Base-by-base conservation (phyloP, 2,329 filamentous ascomycete species). In the Triangularia verruculosa region DNA sequence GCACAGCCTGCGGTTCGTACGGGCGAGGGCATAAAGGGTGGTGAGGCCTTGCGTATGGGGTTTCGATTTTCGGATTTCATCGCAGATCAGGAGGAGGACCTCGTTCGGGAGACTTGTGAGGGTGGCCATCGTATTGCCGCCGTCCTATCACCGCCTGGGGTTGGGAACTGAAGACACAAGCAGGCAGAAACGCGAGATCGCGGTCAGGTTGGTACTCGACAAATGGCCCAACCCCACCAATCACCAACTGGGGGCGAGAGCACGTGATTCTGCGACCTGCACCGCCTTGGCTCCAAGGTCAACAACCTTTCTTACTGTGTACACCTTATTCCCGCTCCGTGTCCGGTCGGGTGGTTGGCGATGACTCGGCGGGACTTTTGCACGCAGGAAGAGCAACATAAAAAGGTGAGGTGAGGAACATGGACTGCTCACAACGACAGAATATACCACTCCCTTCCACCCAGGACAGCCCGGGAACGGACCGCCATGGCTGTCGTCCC, bases 1-100 rank as follows among this genome's bases (percentile, higher is more conserved):
- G 20, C 55, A 57, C 12, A 70, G 53, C 17, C 52, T 66, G 11
- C 62, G 67, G 51, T 61, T 69, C 22, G 62, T 55, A 8, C 47
- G 62, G 11, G 65, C 55, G 9, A 70, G 22, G 5, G 64, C 43
- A 27, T 61, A 62, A 39, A 67, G 60, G 22, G 66, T 59, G 15
- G 57, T 11, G 7, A 59, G 25, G 22, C 5, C 27, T 28, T 28
- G 27, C 4, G 27, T 28, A 28, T 28, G 2, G 32, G 32, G 6
- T n/a, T 15, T 34, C 9, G 32, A 34, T 13, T 13, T 34, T 13
- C 34, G 34, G 2, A 39, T 4, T 5, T 39, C 15, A 13, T 39
- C n/a, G 30, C 17, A 30, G 30, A 57, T 57, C 17, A 39, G 20
- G 2, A 25, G 3, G 9, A 57, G 13, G 7, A 34, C 17, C 55